Percentiles rank a stretch among this genome's conserved stretches.
Evolutionary conservation across 495 filamentous ascomycete genomes (phyloP).

Genomic region (Astrothelium subdiscretum): DNA sequence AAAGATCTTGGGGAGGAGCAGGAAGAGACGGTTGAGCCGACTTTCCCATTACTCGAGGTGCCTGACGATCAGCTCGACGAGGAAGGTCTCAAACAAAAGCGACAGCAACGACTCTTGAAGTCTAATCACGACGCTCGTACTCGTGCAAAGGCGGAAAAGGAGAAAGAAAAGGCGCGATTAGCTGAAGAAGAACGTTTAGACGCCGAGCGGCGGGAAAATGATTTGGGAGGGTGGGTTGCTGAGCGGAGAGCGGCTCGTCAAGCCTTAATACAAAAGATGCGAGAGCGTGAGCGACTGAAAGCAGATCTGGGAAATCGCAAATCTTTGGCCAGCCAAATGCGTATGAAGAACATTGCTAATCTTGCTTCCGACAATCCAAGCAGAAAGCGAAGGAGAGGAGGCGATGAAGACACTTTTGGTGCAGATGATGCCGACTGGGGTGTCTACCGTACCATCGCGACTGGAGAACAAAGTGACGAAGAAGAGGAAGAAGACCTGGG

Average conservation of each 20-base stretch:
- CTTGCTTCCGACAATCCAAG: slow-evolving; percentile 82
- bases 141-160: slow-evolving; percentile 90
- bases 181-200: slow-evolving; percentile 76
- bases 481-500: slow-evolving; percentile 80
- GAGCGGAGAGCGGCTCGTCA: slow-evolving; percentile 66
- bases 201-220: slow-evolving; percentile 66
- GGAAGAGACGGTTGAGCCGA: slow-evolving; percentile 59
- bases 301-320: slow-evolving; percentile 91
- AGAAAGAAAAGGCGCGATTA: slow-evolving; percentile 68
- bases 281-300: slow-evolving; percentile 84
- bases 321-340: slow-evolving; percentile 84
- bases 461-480: slow-evolving; percentile 61
- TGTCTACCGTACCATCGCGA: slow-evolving; percentile 84
- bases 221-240: slow-evolving; percentile 78
- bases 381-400: slow-evolving; percentile 66
- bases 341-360: slow-evolving; percentile 97
- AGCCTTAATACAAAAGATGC: slow-evolving; percentile 67
- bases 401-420: slow-evolving; percentile 85
- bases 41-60: slow-evolving; percentile 77
- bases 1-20: slow-evolving; percentile 83
- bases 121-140: slow-evolving; percentile 85
- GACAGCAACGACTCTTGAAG: slow-evolving; percentile 83
- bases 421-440: slow-evolving; percentile 97
- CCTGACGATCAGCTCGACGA: slow-evolving; percentile 91
- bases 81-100: slow-evolving; percentile 76